phyloP scores from a whole-genome alignment of 306 rosid genomes.

The Corylus americana region DNA sequence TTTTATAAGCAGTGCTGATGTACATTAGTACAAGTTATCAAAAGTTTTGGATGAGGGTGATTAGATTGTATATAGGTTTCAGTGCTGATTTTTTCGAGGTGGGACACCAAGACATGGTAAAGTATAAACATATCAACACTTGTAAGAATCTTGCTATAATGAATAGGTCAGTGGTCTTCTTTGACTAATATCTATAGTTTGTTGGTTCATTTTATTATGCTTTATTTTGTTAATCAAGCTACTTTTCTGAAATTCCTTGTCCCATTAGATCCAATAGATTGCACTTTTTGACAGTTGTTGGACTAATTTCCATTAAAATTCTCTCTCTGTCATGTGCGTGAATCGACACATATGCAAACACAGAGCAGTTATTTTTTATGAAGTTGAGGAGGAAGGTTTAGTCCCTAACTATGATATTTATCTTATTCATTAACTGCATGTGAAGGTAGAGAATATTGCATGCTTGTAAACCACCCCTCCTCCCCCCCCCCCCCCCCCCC shows the following conservation, averaged over 20 bases:
- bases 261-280: neutral
- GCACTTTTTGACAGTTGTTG: slow-evolving; percentile 3
- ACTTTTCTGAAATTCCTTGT: slow-evolving; percentile 10
- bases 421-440: neutral
- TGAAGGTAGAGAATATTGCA: neutral
- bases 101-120: slow-evolving; percentile 34
- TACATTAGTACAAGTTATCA: slow-evolving; percentile 31
- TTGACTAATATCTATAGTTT: slow-evolving; percentile 25
- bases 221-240: slow-evolving; percentile 27
- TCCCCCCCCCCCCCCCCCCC: neutral
- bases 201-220: slow-evolving; percentile 25
- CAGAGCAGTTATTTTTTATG: neutral
- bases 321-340: neutral
- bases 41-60: slow-evolving; percentile 38
- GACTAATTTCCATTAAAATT: neutral
- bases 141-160: slow-evolving; percentile 32
- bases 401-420: neutral
- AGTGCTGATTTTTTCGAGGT: slow-evolving; percentile 33
- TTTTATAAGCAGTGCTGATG: slow-evolving; percentile 24
- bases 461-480: neutral
- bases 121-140: slow-evolving; percentile 24
- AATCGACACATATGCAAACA: neutral
- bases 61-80: slow-evolving; percentile 46
- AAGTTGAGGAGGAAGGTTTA: neutral
- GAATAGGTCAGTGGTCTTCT: slow-evolving; percentile 38